Conservation (phyloP, 2,329 filamentous ascomycete genomes). For the Cladophialophora immunda region DNA sequence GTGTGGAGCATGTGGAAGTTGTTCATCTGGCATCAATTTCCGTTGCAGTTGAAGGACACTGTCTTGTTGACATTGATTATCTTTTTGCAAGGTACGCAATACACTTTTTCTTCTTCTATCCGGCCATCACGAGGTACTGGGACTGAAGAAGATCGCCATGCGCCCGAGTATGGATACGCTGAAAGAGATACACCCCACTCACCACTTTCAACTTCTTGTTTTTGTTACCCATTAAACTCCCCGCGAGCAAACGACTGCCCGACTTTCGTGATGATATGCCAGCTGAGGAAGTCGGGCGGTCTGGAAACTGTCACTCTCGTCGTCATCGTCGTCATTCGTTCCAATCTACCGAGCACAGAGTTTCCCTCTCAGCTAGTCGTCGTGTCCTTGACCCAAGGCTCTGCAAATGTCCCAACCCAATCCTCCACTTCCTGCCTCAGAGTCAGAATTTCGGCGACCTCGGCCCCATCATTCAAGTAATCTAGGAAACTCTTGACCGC, state of each 20-base stretch:
- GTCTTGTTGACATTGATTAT: not conserved
- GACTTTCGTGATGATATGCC: not conserved
- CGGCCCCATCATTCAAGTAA: slow-evolving; percentile 44
- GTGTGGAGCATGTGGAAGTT: not conserved
- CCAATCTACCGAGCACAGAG: not conserved
- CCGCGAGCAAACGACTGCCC: not conserved
- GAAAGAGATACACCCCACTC: not conserved
- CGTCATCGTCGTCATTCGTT: not conserved
- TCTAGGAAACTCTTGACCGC: slow-evolving; percentile 46
- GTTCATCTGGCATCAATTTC: not conserved
- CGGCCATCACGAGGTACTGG: not conserved
- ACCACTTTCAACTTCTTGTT: not conserved
- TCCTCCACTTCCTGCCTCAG: slow-evolving; percentile 46
- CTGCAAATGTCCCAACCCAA: slow-evolving; percentile 46
- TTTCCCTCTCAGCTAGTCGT: slow-evolving; percentile 2
- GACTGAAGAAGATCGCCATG: not conserved
- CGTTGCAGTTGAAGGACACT: not conserved
- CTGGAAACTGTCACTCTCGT: not conserved
- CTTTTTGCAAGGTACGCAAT: not conserved
- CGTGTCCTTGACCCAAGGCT: slow-evolving; percentile 42
- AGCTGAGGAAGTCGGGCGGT: not conserved
- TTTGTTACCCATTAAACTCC: slow-evolving; percentile 3
- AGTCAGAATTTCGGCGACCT: slow-evolving; percentile 43
- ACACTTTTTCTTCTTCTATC: not conserved
- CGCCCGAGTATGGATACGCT: not conserved